Conservation (phyloP, 495 filamentous ascomycete species). For the Aspergillus campestris region DNA sequence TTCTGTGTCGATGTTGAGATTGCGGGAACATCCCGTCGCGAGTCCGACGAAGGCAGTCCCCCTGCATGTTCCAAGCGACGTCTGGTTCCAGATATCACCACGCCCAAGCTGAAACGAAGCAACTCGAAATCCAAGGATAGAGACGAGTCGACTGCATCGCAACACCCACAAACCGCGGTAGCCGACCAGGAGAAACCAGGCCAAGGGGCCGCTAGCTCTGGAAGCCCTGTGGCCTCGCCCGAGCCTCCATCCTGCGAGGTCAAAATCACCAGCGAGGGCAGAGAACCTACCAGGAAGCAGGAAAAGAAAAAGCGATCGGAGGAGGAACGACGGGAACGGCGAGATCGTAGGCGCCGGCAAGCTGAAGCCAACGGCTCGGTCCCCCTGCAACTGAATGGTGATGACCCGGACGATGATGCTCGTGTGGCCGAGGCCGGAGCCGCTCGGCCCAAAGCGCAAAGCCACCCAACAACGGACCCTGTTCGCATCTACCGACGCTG, state of each 20-base stretch:
- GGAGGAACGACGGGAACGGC: slow-evolving; percentile 76
- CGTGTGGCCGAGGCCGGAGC: slow-evolving; percentile 16
- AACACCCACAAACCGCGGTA: slow-evolving; percentile 47
- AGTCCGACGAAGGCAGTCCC: slow-evolving; percentile 32
- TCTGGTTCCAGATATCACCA: slow-evolving; percentile 20
- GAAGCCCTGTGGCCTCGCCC: slow-evolving; percentile 15
- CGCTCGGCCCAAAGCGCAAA: slow-evolving; percentile 44
- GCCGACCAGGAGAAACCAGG: slow-evolving; percentile 46
- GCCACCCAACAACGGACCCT: slow-evolving; percentile 79
- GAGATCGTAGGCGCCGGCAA: slow-evolving; percentile 68
- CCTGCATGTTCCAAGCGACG: slow-evolving; percentile 20
- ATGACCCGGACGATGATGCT: slow-evolving; percentile 42
- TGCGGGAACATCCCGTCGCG: slow-evolving; percentile 52
- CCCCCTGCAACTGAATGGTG: slow-evolving; percentile 65
- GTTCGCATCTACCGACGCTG: slow-evolving; percentile 89
- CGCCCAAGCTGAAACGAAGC: slow-evolving; percentile 44
- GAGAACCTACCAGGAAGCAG: slow-evolving; percentile 59
- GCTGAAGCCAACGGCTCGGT: slow-evolving; percentile 76
- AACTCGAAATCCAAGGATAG: slow-evolving; percentile 56
- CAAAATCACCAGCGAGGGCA: slow-evolving; percentile 28
- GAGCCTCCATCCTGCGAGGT: slow-evolving; percentile 14
- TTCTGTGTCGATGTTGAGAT: slow-evolving; percentile 98
- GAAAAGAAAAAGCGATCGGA: slow-evolving; percentile 91
- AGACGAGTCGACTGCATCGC: slow-evolving; percentile 60
- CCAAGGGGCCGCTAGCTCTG: slow-evolving; percentile 12